Base-by-base conservation (phyloP, 2,329 filamentous ascomycete species). In the Coniella vitis region DNA sequence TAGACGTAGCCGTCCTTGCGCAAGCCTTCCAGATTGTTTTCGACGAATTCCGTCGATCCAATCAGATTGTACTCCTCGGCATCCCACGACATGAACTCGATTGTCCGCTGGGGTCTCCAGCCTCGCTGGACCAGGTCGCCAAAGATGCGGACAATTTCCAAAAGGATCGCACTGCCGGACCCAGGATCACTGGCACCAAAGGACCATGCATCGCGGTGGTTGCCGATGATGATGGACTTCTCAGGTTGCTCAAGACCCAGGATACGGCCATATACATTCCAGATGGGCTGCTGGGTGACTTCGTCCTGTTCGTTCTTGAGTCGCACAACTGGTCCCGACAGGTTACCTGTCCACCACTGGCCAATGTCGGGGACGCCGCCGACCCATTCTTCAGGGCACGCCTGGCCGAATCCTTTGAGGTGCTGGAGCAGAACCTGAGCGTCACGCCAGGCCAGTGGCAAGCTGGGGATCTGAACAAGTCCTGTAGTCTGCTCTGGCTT, bases 41-140 rank as follows among this genome's bases (percentile, higher is more conserved):
- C 93, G 39, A 98, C 93, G 60, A 86, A 91, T 65, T 98, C 93
- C 2, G 93, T 97, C 10, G 89, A 95, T 8, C 93, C 93, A 50
- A 95, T 87, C 39, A 93, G 71, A 65, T 96, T 96, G 70, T 95
- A 97, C 65, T 91, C 89, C 57, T 85, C 85, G 4, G 81, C 93
- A 64, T 98, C 93, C 93, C 93, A 98, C 31, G 88, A 95, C 61
- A 90, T 90, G 65, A 98, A 97, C 64, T 95, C 87, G 55, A 98
- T 95, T 3, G 89, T 94, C n/a, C 93, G 84, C 14, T 95, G 73
- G 1, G 93, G 93, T 21, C 87, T 79, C 93, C 93, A 98, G 46
- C 90, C 91, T 49, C 82, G 79, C 14, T 74, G 67, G 19, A 83
- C 74, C 14, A 97, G 76, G 55, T 88, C 81, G 36, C 90, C 89